A percentile compares a stretch with the other conserved stretches of the same genome.
Conservation (phyloP, 1,284 basidiomycete species). For the Agaricales sp. region DNA sequence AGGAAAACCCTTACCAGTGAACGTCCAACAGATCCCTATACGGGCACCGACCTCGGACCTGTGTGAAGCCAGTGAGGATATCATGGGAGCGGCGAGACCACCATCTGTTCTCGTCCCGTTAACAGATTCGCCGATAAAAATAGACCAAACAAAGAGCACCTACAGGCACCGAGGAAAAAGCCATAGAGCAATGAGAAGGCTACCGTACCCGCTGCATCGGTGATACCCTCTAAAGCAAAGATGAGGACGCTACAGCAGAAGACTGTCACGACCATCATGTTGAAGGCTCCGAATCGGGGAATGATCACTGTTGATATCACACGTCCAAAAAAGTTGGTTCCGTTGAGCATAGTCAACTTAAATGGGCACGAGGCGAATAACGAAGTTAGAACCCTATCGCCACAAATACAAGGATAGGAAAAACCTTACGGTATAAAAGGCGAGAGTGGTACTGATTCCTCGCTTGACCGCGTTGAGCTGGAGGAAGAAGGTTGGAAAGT, state of each 20-base stretch:
- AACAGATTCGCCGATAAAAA: background rate
- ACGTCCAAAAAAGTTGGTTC: background rate
- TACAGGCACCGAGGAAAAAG: background rate
- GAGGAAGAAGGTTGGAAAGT: constrained; percentile 47
- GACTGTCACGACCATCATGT: background rate
- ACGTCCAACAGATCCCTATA: background rate
- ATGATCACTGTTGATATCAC: background rate
- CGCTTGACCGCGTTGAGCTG: constrained; percentile 38
- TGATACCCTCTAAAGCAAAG: background rate
- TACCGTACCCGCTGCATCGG: background rate
- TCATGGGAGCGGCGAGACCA: background rate
- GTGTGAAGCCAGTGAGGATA: constrained; percentile 1
- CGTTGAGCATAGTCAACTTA: constrained; percentile 1
- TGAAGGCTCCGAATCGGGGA: background rate
- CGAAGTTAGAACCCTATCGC: background rate
- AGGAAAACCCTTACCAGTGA: no score
- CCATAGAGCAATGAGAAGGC: background rate
- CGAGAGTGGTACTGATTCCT: constrained; percentile 26
- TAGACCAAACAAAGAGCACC: background rate
- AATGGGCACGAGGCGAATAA: no score
- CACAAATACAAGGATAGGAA: constrained; percentile 7
- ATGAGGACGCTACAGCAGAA: constrained; percentile 1
- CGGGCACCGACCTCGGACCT: background rate
- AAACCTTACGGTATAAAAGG: constrained; percentile 43
- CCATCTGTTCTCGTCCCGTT: background rate